Evolutionary conservation across 345 rosid species (phyloP), one percentile per base, ranked within the genome.

Genomic region (Carallia brachiata): DNA sequence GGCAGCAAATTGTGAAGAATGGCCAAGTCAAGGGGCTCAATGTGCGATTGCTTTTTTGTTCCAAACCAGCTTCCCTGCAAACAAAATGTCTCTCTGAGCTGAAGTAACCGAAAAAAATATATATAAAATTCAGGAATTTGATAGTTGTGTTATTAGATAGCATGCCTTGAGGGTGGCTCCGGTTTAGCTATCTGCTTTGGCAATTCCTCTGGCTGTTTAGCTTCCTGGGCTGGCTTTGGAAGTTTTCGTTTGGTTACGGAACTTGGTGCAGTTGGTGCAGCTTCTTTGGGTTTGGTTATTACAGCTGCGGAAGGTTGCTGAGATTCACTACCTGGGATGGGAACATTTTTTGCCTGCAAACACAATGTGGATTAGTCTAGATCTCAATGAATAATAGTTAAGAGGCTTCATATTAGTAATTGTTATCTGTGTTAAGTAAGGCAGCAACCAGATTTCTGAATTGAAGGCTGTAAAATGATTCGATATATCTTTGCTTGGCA

Each of bases 401-500:
- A 8, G 34, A 39, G 48, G 16, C 6, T 44, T 44, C 63, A 47
- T 16, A 18, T 18, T 50, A 57, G 30, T n/a, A 57, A 36, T 32
- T 23, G 15, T 19, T n/a, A 55, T 44, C 50, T 48, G 53, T 8
- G 28, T 5, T 4, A 32, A 52, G 59, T 37, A 54, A 72, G 88
- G 81, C 64, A 44, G 50, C 50, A 44, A 92, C 99, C 88, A 88
- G 63, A 52, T 71, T 84, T 80, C 83, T 88, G 82, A 89, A 87
- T 55, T 83, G 99, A 52, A 90, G 92, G 73, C 73, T 84, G 78
- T 89, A 87, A 67, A 92, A 66, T 79, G 89, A 37, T 23, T 92
- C 82, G 61, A 82, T 80, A 79, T 95, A 95, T 84, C 97, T 80
- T 53, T 86, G 88, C 72, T 85, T 90, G 2, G 97, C 91, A 63